phyloP scores from a whole-genome alignment of 345 rosid genomes.

The Adansonia digitata region DNA sequence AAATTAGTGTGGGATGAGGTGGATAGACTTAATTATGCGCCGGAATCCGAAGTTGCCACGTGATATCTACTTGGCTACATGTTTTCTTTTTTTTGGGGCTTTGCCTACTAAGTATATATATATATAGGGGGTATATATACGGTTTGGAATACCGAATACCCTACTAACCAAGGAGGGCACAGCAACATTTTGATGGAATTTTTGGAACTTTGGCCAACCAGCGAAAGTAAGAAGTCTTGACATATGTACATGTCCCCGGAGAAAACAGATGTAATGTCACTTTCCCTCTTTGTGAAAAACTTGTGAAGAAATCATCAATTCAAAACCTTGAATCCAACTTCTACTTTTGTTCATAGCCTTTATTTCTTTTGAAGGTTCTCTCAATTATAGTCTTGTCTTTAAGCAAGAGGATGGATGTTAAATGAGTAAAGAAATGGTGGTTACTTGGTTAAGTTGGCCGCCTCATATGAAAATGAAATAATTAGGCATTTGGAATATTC shows the following conservation, averaged over 20 bases:
- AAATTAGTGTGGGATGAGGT: conserved; percentile 84
- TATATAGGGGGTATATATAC: not conserved
- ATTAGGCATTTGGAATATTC: no score
- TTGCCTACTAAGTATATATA: conserved; percentile 2
- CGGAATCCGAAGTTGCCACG: conserved; percentile 56
- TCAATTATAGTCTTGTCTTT: no score
- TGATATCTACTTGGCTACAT: not conserved
- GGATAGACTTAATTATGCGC: conserved; percentile 50
- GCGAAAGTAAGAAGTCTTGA: not conserved
- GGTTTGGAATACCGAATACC: conserved; percentile 7
- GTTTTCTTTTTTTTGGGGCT: not conserved
- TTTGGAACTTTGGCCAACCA: not conserved
- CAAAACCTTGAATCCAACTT: not conserved
- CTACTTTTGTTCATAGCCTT: not conserved
- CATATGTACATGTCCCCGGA: not conserved
- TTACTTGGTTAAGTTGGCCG: no score
- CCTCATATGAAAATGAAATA: no score
- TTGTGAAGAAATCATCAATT: not conserved
- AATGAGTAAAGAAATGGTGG: no score
- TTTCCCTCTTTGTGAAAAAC: conserved; percentile 1
- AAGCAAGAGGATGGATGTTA: no score
- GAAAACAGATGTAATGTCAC: not conserved
- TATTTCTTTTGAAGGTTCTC: no score
- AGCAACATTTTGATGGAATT: conserved; percentile 1
- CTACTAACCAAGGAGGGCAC: not conserved